A percentile compares a stretch with the other conserved stretches of the same genome.
phyloP scores from a whole-genome alignment of 2,329 filamentous ascomycete species.

The Fusarium subglutinans region DNA sequence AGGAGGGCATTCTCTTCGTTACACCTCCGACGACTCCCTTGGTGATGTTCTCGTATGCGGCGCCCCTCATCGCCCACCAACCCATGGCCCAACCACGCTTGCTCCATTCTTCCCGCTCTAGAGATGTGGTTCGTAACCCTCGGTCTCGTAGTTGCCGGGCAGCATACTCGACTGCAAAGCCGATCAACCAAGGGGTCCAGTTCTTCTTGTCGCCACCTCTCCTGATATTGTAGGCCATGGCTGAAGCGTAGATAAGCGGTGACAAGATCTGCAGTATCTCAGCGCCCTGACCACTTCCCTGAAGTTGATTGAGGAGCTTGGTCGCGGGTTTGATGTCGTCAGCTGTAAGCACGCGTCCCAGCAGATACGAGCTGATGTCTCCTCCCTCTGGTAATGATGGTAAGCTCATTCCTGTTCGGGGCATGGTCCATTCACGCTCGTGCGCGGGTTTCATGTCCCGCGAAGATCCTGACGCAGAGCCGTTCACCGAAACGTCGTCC shows the following conservation, averaged over 20 bases:
- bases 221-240: slow-evolving; percentile 72
- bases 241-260: slow-evolving; percentile 85
- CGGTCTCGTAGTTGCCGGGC: slow-evolving; percentile 84
- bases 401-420: slow-evolving; percentile 87
- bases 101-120: slow-evolving; percentile 90
- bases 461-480: slow-evolving; percentile 36
- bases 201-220: slow-evolving; percentile 70
- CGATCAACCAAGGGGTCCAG: slow-evolving; percentile 93
- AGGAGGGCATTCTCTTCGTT: slow-evolving; percentile 78
- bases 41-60: slow-evolving; percentile 93
- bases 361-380: slow-evolving; percentile 87
- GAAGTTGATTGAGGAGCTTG: slow-evolving; percentile 83
- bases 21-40: slow-evolving; percentile 78
- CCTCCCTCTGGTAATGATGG: slow-evolving; percentile 82
- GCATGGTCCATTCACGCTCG: slow-evolving; percentile 84
- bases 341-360: slow-evolving; percentile 89
- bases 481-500: slow-evolving; percentile 51
- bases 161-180: slow-evolving; percentile 84
- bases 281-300: slow-evolving; percentile 77
- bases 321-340: slow-evolving; percentile 96
- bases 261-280: slow-evolving; percentile 93
- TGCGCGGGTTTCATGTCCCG: slow-evolving; percentile 48
- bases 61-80: slow-evolving; percentile 98
- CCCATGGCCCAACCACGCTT: slow-evolving; percentile 89
- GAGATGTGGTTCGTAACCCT: slow-evolving; percentile 80